phyloP scores from a whole-genome alignment of 1,139 yeast species.

The Kodamaea ohmeri region DNA sequence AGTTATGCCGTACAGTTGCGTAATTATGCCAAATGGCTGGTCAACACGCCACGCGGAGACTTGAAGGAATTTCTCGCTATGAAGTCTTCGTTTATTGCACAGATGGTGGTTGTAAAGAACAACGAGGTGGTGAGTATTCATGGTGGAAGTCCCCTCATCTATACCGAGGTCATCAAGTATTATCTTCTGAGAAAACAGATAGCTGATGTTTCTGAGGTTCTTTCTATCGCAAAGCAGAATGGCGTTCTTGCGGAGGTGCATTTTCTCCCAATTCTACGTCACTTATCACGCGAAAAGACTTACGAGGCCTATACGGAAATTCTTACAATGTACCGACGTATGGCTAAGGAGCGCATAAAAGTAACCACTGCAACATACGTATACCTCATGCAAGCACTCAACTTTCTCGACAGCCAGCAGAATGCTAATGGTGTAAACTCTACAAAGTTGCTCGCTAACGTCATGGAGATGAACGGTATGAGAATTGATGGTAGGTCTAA shows the following conservation, averaged over 20 bases:
- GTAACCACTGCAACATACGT: conserved; percentile 39
- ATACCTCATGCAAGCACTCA: conserved; percentile 41
- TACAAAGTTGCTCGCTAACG: conserved; percentile 29
- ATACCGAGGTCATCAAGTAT: conserved; percentile 28
- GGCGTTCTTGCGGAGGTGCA: conserved; percentile 24
- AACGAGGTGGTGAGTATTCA: conserved; percentile 9
- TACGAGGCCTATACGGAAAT: conserved; percentile 30
- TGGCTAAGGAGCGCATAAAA: conserved; percentile 33
- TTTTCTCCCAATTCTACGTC: conserved; percentile 31
- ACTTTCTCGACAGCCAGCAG: conserved; percentile 34
- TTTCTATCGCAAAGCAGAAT: conserved; percentile 17
- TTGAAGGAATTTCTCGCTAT: conserved; percentile 8
- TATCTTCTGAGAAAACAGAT: conserved; percentile 18
- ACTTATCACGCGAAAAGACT: conserved; percentile 22
- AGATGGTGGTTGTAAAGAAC: conserved; percentile 9
- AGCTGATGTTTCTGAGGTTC: conserved; percentile 18
- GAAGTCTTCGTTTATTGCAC: conserved; percentile 14
- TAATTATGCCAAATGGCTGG: conserved; percentile 33
- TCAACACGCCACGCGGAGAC: conserved; percentile 9
- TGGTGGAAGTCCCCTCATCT: conserved; percentile 17
- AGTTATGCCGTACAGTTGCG: conserved; percentile 32
- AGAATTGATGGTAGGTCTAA: not conserved
- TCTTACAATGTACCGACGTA: conserved; percentile 36
- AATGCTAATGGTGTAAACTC: conserved; percentile 27
- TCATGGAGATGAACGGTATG: conserved; percentile 35